Conservation (phyloP, 805 yeast species). For the Candida cerambycidarum region DNA sequence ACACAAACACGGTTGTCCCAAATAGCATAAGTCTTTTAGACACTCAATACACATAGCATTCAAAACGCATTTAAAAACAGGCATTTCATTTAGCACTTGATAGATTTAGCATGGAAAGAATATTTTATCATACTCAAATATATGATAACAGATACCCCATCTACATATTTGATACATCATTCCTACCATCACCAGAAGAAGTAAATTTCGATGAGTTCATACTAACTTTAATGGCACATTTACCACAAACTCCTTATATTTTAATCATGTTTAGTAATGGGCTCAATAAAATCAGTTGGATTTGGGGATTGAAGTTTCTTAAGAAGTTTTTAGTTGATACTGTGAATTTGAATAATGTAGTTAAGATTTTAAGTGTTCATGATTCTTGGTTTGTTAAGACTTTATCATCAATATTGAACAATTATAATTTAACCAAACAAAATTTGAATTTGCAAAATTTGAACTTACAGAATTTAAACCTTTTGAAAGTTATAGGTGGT, state of each 20-base stretch:
- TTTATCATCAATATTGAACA: slow-evolving; percentile 66
- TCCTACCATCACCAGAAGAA: slow-evolving; percentile 60
- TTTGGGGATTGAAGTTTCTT: slow-evolving; percentile 60
- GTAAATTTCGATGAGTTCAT: slow-evolving; percentile 51
- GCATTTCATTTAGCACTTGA: not conserved
- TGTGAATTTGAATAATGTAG: slow-evolving; percentile 48
- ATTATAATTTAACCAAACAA: slow-evolving; percentile 45
- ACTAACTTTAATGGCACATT: slow-evolving; percentile 49
- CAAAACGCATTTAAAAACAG: no score
- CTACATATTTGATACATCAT: slow-evolving; percentile 80
- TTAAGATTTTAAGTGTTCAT: slow-evolving; percentile 76
- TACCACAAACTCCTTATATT: slow-evolving; percentile 66
- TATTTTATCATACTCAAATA: slow-evolving; percentile 12
- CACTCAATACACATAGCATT: no score
- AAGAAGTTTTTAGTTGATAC: slow-evolving; percentile 53
- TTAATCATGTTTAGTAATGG: slow-evolving; percentile 83
- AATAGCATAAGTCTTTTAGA: not conserved
- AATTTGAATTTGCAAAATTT: slow-evolving; percentile 27
- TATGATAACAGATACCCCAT: slow-evolving; percentile 49
- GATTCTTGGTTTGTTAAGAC: slow-evolving; percentile 89
- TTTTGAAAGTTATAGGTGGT: slow-evolving; percentile 4
- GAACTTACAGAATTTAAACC: slow-evolving; percentile 24
- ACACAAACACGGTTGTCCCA: no score
- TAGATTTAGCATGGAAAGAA: slow-evolving; percentile 13
- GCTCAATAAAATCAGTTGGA: slow-evolving; percentile 63